A percentile compares a stretch with the other conserved stretches of the same genome.
phyloP scores from a whole-genome alignment of 345 rosid species.

The Pugionium cornutum region DNA sequence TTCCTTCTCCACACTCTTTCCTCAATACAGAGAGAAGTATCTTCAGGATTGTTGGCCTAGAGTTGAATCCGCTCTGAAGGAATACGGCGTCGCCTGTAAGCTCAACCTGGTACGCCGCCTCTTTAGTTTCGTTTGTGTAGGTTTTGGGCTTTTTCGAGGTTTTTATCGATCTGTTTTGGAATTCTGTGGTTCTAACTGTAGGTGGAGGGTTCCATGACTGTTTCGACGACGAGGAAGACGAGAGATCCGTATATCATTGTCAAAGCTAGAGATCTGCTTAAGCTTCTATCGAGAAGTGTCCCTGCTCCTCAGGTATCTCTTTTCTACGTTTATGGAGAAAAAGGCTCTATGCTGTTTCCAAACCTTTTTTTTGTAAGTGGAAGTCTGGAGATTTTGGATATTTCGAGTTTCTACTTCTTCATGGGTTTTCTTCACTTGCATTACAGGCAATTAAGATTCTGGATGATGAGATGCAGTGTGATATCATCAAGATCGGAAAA shows the following conservation, averaged over 20 bases:
- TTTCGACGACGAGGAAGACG: constrained; percentile 11
- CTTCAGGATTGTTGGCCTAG: constrained; percentile 82
- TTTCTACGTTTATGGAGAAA: not conserved
- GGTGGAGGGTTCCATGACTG: constrained; percentile 94
- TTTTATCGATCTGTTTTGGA: not conserved
- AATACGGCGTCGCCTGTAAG: constrained; percentile 60
- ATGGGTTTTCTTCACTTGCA: not conserved
- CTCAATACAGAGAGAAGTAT: constrained; percentile 86
- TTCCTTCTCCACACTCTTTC: constrained; percentile 85
- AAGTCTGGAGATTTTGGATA: constrained; percentile 2
- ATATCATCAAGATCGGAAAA: too few species aligned
- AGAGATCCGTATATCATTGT: too few species aligned
- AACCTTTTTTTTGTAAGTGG: not conserved
- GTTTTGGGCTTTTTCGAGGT: not conserved
- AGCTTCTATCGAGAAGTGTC: constrained; percentile 90
- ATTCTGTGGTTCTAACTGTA: constrained; percentile 31
- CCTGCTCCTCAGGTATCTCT: constrained; percentile 82
- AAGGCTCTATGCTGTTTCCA: not conserved
- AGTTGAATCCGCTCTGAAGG: constrained; percentile 77
- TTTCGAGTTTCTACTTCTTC: constrained; percentile 15
- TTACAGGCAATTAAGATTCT: too few species aligned
- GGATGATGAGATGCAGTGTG: too few species aligned
- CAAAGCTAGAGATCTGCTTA: constrained; percentile 51
- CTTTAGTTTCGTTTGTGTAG: too few species aligned
- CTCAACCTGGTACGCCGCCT: constrained; percentile 58